Conservation (phyloP, 305 asterid genomes). For the Fraxinus paxiana region DNA sequence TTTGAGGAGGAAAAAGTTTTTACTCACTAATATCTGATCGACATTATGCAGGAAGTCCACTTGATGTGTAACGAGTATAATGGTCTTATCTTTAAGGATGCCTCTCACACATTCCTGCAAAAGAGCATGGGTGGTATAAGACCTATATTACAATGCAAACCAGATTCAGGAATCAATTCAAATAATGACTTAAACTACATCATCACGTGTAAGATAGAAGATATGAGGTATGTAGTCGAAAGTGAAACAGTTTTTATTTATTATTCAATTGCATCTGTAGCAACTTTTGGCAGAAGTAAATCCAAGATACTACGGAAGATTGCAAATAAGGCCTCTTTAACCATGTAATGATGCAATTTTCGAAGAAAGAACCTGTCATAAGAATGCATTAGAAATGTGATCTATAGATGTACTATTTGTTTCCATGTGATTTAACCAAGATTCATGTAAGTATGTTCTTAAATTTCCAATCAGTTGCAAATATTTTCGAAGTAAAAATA, state of each 20-base stretch:
- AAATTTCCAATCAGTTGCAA: not conserved
- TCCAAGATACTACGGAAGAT: not conserved
- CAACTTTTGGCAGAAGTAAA: not conserved
- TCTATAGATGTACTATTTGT: not conserved
- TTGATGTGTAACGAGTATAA: conserved; percentile 92
- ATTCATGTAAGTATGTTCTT: not conserved
- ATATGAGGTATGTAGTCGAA: not conserved
- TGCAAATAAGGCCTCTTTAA: not conserved
- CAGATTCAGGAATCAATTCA: not conserved
- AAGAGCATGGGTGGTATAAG: not conserved
- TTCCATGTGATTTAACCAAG: not conserved
- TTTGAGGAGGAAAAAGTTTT: not conserved
- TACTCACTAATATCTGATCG: conserved; percentile 74
- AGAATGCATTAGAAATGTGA: not conserved
- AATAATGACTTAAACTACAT: not conserved
- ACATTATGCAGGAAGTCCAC: conserved; percentile 95
- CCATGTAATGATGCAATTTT: not conserved
- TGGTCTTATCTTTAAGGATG: conserved; percentile 67
- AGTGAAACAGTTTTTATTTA: not conserved
- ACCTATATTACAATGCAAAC: not conserved
- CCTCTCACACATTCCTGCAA: conserved; percentile 89
- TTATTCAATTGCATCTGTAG: not conserved
- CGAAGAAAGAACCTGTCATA: not conserved
- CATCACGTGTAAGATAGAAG: not conserved
- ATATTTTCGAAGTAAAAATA: not conserved